Evolutionary conservation across 2,329 filamentous ascomycete species (phyloP).

Genomic region (Xylariaceae sp.): DNA sequence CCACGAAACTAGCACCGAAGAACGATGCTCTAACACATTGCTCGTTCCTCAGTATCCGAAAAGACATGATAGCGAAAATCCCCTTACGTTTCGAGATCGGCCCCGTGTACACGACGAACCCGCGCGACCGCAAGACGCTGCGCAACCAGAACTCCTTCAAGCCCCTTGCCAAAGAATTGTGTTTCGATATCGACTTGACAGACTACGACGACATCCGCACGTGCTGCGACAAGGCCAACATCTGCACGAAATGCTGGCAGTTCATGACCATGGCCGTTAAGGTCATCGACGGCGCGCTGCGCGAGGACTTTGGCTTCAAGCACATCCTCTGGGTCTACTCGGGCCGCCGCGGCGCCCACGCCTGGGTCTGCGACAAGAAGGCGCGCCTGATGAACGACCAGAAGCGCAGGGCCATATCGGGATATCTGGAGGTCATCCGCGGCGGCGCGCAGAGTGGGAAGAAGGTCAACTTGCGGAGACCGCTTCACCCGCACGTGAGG

Average conservation of each 20-base stretch:
- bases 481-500: conserved; percentile 83
- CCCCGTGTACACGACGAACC: conserved; percentile 92
- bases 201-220: conserved; percentile 97
- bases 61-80: conserved; percentile 82
- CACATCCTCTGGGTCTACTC: conserved; percentile 99
- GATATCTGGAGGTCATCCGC: conserved; percentile 85
- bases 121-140: conserved; percentile 84
- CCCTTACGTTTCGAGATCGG: conserved; percentile 97
- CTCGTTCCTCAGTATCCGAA: conserved; percentile 67
- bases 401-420: conserved; percentile 76
- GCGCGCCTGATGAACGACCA: conserved; percentile 81
- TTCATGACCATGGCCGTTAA: conserved; percentile 99
- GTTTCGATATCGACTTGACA: conserved; percentile 99
- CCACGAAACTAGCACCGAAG: no score
- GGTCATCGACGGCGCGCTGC: conserved; percentile 77
- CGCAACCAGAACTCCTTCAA: conserved; percentile 72
- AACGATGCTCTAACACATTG: conserved; percentile 9
- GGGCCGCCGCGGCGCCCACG: conserved; percentile 90
- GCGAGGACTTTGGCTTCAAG: conserved; percentile 93
- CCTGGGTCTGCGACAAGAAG: conserved; percentile 92
- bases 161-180: conserved; percentile 85
- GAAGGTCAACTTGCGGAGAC: conserved; percentile 76
- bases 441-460: conserved; percentile 83
- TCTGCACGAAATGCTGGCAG: conserved; percentile 90
- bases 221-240: conserved; percentile 89